These are phyloP conservation scores for Euphorbia schlechtendalii DNA, from an alignment of 441 rosid genomes.

Conservation along the genomic window DNA sequence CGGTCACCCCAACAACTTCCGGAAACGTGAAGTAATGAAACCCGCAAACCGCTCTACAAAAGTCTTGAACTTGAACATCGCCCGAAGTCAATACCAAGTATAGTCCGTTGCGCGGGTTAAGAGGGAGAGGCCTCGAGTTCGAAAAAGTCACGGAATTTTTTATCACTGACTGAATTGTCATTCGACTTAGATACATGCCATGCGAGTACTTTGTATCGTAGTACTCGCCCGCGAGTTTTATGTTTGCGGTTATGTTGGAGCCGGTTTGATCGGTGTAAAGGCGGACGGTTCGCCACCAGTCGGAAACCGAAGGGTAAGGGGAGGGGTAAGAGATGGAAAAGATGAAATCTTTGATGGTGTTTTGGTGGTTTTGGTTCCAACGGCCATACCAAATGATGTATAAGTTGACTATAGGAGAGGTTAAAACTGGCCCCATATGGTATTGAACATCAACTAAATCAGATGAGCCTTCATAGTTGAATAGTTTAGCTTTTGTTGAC, in stretches of 20 bases:
- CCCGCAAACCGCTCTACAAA: constrained; percentile 59
- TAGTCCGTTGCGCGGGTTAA: constrained; percentile 47
- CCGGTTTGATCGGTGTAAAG: constrained; percentile 59
- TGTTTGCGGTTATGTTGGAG: constrained; percentile 40
- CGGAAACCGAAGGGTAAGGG: constrained; percentile 49
- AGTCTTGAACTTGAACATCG: constrained; percentile 58
- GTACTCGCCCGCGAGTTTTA: constrained; percentile 40
- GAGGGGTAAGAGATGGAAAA: constrained; percentile 44
- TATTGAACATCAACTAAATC: constrained; percentile 42
- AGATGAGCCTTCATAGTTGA: constrained; percentile 49
- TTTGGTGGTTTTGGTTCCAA: constrained; percentile 48
- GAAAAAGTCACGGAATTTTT: constrained; percentile 26
- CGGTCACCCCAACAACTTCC: constrained; percentile 37
- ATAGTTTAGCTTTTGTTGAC: constrained; percentile 13
- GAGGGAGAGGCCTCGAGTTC: constrained; percentile 31
- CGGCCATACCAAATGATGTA: constrained; percentile 64
- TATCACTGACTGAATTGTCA: constrained; percentile 47
- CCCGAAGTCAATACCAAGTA: constrained; percentile 44
- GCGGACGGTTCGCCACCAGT: constrained; percentile 53
- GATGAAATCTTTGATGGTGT: constrained; percentile 48
- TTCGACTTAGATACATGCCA: constrained; percentile 40
- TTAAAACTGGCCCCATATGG: constrained; percentile 65
- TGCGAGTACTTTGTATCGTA: constrained; percentile 45
- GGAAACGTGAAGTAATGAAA: constrained; percentile 70
- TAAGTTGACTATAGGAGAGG: constrained; percentile 35